phyloP scores from a whole-genome alignment of 2,329 filamentous ascomycete genomes.

The Ascochyta viciae-villosae region DNA sequence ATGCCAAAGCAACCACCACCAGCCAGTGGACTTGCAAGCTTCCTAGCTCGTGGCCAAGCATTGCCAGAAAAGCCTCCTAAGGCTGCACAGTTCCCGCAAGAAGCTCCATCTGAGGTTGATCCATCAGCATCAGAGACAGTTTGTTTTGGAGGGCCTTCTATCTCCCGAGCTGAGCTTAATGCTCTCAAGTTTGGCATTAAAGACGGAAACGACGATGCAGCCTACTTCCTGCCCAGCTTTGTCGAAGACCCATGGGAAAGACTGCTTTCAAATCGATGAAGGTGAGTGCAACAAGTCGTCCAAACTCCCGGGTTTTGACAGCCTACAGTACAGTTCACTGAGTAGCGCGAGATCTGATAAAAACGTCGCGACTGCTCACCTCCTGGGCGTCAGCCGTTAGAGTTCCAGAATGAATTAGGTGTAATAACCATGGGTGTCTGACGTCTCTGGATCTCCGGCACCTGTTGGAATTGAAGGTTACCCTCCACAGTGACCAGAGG shows the following conservation, averaged over 20 bases:
- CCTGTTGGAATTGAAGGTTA: background rate
- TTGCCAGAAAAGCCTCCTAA: conserved; percentile 29
- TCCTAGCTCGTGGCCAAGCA: conserved; percentile 39
- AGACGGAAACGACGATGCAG: conserved; percentile 65
- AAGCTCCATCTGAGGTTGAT: conserved; percentile 2
- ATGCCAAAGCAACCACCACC: conserved; percentile 7
- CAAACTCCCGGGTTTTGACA: background rate
- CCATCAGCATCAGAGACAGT: conserved; percentile 22
- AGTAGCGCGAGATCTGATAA: background rate
- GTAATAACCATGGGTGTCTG: background rate
- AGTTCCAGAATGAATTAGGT: background rate
- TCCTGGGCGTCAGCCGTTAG: background rate
- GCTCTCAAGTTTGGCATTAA: conserved; percentile 50
- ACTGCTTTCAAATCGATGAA: conserved; percentile 13
- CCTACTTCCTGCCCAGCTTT: conserved; percentile 73
- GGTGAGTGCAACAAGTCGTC: background rate
- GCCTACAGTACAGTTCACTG: background rate
- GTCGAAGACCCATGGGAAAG: conserved; percentile 75
- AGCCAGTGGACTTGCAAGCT: conserved; percentile 39
- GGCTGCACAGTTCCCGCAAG: background rate
- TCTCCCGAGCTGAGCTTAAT: conserved; percentile 42
- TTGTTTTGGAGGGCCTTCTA: conserved; percentile 40
- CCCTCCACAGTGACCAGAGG: too few species aligned
- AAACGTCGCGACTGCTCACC: background rate
- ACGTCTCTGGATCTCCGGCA: background rate